phyloP scores from a whole-genome alignment of 805 yeast species.

The Wickerhamiella bombiphila region DNA sequence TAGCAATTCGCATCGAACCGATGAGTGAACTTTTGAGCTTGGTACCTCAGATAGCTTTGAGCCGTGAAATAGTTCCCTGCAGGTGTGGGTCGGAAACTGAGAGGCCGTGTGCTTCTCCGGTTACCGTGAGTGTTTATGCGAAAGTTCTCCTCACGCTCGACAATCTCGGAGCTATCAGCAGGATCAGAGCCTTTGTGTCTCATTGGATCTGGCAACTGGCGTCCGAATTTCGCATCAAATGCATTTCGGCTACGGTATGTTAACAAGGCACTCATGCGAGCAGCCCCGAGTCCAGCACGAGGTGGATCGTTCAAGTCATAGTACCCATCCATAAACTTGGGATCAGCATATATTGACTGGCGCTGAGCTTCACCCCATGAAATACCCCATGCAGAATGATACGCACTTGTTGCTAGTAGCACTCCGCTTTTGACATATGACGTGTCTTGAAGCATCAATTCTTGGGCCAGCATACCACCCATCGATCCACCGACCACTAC shows the following conservation, averaged over 20 bases:
- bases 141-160: conserved; percentile 50
- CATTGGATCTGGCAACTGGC: conserved; percentile 46
- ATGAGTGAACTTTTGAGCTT: conserved; percentile 76
- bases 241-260: conserved; percentile 88
- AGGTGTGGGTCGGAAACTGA: conserved; percentile 13
- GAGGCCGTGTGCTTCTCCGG: conserved; percentile 11
- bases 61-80: conserved; percentile 71
- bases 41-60: conserved; percentile 86
- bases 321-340: conserved; percentile 83
- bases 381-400: conserved; percentile 97
- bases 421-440: conserved; percentile 57
- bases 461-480: conserved; percentile 97
- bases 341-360: conserved; percentile 90
- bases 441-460: conserved; percentile 60
- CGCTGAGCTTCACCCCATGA: conserved; percentile 99
- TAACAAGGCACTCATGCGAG: conserved; percentile 89
- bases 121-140: conserved; percentile 81
- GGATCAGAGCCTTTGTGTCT: conserved; percentile 26
- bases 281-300: conserved; percentile 76
- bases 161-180: conserved; percentile 11
- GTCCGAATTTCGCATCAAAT: conserved; percentile 83
- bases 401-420: conserved; percentile 84
- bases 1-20: conserved; percentile 96
- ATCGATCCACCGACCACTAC: conserved; percentile 91
- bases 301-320: conserved; percentile 72